Conservation (phyloP, 768 basidiomycete species). For the Lactifluus echinatus region DNA sequence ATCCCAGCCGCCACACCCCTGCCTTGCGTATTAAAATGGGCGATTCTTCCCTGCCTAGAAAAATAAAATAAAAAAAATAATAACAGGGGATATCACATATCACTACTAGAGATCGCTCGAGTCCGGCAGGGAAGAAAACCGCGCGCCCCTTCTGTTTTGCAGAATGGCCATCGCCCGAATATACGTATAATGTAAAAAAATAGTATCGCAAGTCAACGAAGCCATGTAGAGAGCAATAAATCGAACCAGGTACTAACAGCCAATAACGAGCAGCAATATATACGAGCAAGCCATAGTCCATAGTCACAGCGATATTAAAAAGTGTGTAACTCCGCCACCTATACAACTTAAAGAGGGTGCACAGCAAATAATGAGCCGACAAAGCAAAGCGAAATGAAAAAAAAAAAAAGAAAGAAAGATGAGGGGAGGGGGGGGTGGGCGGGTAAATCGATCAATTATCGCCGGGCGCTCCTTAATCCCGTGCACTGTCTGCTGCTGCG, state of each 20-base stretch:
- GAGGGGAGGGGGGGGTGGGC: neutral
- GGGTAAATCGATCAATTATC: neutral
- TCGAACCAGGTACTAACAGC: conserved; percentile 7
- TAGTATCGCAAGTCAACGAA: conserved; percentile 11
- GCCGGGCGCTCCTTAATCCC: conserved; percentile 10
- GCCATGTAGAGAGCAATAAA: neutral
- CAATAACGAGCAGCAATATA: conserved; percentile 17
- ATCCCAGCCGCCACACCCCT: neutral
- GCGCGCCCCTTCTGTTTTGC: conserved; percentile 12
- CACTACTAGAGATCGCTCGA: neutral
- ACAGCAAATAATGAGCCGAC: conserved; percentile 14
- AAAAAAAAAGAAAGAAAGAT: neutral
- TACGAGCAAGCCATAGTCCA: conserved; percentile 14
- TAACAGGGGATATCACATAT: conserved; percentile 2
- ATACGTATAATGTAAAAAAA: conserved; percentile 19
- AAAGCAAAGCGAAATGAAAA: conserved; percentile 11
- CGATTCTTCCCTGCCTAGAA: conserved; percentile 6
- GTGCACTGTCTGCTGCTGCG: conserved; percentile 18
- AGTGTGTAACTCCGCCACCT: conserved; percentile 5
- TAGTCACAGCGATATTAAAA: conserved; percentile 18
- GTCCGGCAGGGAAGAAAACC: conserved; percentile 4
- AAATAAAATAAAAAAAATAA: neutral
- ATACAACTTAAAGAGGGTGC: conserved; percentile 8
- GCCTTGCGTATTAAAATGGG: neutral
- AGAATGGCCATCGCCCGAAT: conserved; percentile 15